Evolutionary conservation across 148 eudicot genomes (phyloP), one percentile per base, ranked within the genome.

Genomic region (Cornus florida): DNA sequence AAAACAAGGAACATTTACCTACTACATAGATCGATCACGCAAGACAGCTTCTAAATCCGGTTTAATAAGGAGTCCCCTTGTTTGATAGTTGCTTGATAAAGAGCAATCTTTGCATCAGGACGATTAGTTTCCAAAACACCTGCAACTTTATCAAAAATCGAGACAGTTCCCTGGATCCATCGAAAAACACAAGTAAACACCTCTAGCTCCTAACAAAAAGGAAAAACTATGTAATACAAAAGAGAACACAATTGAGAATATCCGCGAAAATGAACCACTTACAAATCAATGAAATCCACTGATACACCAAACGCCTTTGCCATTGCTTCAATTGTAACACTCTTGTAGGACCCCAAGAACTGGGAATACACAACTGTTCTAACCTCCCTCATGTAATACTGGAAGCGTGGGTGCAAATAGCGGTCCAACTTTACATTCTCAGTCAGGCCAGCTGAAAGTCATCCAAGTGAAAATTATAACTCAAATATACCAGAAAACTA

Each of bases 61-160:
- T 93, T 96, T 64, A 96, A 86, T 50, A 96, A 78, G 92, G 93
- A 92, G 73, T 96, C 99, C 7, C 99, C 99, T 84, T 96, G 99
- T 86, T 96, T 96, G 84, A 96, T 96, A 10, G 99, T 96, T 67
- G 97, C 89, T 86, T 96, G 99, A 82, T 96, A 96, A 16, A 96
- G 91, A 32, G 99, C 99, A 70, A 93, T 96, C 92, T 96, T 96
- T n/a, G 99, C 93, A 84, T 96, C 99, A 17, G 99, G 99, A 16
- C 98, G 93, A 38, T 96, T 96, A 0, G 99, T 96, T 87, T 96
- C 98, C 53, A 96, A 71, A 3, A 96, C 98, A 14, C 99, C 98
- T 3, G 98, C 99, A 43, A 96, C 99, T 86, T 96, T 96, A 82
- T 96, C 99, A 59, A 92, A 71, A 96, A 93, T 6, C 97, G 91